A percentile compares a stretch with the other conserved stretches of the same genome.
phyloP scores from a whole-genome alignment of 116 monocot genomes.

The Zostera marina region DNA sequence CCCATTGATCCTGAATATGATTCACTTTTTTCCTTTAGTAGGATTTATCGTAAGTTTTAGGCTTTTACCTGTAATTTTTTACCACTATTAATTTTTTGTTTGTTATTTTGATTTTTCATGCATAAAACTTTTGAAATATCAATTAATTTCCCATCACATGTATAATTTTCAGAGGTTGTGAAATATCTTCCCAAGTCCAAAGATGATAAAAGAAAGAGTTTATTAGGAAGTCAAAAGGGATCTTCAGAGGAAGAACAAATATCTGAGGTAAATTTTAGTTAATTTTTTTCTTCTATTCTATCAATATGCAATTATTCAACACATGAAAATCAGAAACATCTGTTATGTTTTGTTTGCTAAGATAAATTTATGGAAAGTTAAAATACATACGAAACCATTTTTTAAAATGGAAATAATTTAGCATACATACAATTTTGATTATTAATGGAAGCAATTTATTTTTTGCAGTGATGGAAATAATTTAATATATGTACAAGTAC shows the following conservation, averaged over 20 bases:
- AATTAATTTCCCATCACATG: neutral
- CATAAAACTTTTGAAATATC: neutral
- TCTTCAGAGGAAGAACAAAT: slow-evolving; percentile 20
- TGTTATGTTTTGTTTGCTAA: too few relatives aligned
- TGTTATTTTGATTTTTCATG: neutral
- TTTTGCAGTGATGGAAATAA: too few relatives aligned
- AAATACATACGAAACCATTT: too few relatives aligned
- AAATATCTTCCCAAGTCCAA: slow-evolving; percentile 65
- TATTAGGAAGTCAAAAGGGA: slow-evolving; percentile 37
- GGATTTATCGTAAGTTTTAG: slow-evolving; percentile 44
- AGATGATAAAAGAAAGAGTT: slow-evolving; percentile 57
- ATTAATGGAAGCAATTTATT: too few relatives aligned
- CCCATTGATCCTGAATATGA: slow-evolving; percentile 91
- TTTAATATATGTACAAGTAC: too few relatives aligned
- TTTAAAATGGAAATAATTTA: too few relatives aligned
- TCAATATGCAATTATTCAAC: too few relatives aligned
- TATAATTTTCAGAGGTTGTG: slow-evolving; percentile 52
- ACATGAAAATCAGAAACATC: too few relatives aligned
- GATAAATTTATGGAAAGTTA: too few relatives aligned
- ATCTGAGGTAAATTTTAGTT: slow-evolving; percentile 25
- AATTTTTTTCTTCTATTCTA: neutral
- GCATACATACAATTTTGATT: too few relatives aligned
- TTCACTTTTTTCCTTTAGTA: slow-evolving; percentile 53
- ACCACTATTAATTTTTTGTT: neutral
- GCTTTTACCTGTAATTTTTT: neutral